Evolutionary conservation across 2,329 filamentous ascomycete species (phyloP), one percentile per base, ranked within the genome.

Genomic region (Beauveria scarabaeidicola): DNA sequence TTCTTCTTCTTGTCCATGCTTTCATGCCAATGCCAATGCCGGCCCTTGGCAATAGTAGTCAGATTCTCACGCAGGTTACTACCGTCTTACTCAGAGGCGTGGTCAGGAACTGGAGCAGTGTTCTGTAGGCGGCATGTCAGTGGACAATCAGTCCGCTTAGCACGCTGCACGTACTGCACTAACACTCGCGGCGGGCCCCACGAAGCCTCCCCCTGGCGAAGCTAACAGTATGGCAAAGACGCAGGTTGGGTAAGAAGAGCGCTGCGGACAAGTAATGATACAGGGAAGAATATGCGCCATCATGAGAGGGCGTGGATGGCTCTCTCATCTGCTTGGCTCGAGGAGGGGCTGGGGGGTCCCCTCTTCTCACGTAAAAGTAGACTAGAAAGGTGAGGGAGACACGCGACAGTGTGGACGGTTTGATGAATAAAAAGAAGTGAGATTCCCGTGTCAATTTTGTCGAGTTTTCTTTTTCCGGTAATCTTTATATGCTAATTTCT

Each of bases 41-140:
- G 29, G 32, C 29, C 43, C 54, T 57, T 57, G 54, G 44, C 32
- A 25, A 23, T n/a, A 23, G 36, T 55, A 50, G 54, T 57, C 54
- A 58, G 23, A 58, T 50, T 58, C 56, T 58, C 56, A 58, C 56
- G 47, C 56, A 44, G 56, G 56, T 58, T 58, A 58, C 56, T 52
- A 58, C 56, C 47, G 38, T 58, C 56, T 58, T 58, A 58, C 56
- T 58, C 56, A 58, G 47, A 58, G 27, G 27, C 32, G 10, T 36
- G 13, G 25, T 6, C 47, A 32, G 47, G 23, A 11, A 38, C 54
- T 25, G 54, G 40, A 46, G 40, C 27, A 36, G 41, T 10, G 41
- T 41, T 9, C 52, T 25, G 32, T 13, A 4, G 19, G 7, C 11
- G 50, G 19, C 15, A 10, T 41, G 15, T 56, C 43, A 47, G 53